These are phyloP conservation scores for Hymenotorrendiella dingleyae DNA, from an alignment of 2,329 filamentous ascomycete species.

Conservation along the genomic window DNA sequence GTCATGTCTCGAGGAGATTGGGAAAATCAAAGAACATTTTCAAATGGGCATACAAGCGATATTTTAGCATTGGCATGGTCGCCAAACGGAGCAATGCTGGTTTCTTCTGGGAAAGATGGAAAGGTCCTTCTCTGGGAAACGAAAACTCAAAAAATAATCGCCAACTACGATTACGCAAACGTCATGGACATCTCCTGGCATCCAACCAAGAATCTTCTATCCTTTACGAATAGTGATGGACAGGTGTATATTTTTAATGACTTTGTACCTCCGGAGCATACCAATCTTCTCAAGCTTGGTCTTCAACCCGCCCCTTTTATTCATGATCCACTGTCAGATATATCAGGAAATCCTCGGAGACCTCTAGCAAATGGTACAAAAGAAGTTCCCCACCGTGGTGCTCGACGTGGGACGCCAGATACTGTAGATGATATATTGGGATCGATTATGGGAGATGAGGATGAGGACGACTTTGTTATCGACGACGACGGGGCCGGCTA, in stretches of 20 bases:
- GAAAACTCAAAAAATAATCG: constrained; percentile 75
- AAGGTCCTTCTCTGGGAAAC: constrained; percentile 83
- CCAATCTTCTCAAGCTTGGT: constrained; percentile 48
- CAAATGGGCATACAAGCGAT: constrained; percentile 72
- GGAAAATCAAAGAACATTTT: constrained; percentile 77
- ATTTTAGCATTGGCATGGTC: constrained; percentile 90
- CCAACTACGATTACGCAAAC: constrained; percentile 72
- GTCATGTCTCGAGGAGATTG: constrained; percentile 85
- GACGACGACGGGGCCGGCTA: constrained; percentile 96
- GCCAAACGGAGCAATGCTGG: constrained; percentile 84
- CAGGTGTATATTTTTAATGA: constrained; percentile 87
- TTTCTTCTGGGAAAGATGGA: constrained; percentile 60
- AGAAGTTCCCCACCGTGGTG: constrained; percentile 42
- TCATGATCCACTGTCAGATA: constrained; percentile 69
- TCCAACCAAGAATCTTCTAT: constrained; percentile 78
- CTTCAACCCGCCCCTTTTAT: constrained; percentile 78
- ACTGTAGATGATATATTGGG: constrained; percentile 80
- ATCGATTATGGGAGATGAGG: constrained; percentile 45
- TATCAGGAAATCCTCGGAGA: constrained; percentile 57
- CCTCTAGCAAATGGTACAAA: constrained; percentile 49
- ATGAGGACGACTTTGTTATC: constrained; percentile 78
- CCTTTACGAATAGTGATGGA: constrained; percentile 88
- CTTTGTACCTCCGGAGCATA: constrained; percentile 55
- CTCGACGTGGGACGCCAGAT: constrained; percentile 60
- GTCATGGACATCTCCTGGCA: constrained; percentile 89